Conservation (phyloP, 2,329 filamentous ascomycete genomes). For the Aspergillus sp. region DNA sequence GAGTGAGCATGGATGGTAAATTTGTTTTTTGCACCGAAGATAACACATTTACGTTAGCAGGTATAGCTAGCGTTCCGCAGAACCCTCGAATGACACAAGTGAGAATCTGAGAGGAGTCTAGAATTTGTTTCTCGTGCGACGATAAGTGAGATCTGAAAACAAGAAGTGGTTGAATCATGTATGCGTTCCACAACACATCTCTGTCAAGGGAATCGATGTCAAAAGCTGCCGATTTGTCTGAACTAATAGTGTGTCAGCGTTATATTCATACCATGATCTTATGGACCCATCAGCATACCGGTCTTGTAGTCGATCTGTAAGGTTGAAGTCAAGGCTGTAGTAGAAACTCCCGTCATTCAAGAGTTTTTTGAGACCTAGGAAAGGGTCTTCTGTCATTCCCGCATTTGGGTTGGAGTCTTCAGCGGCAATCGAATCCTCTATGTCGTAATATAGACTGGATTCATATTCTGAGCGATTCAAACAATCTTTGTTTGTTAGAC, state of each 20-base stretch:
- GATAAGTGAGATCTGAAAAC: slow-evolving; percentile 82
- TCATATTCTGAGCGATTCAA: slow-evolving; percentile 86
- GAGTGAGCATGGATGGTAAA: slow-evolving; percentile 77
- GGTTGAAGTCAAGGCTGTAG: slow-evolving; percentile 96
- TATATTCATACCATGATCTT: slow-evolving; percentile 6
- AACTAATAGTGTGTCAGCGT: slow-evolving; percentile 48
- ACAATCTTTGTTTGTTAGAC: slow-evolving; percentile 61
- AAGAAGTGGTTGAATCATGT: slow-evolving; percentile 92
- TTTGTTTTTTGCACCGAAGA: slow-evolving; percentile 65
- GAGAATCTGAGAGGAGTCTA: slow-evolving; percentile 85
- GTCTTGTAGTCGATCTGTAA: slow-evolving; percentile 90
- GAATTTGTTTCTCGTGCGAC: slow-evolving; percentile 68
- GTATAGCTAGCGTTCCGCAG: slow-evolving; percentile 81
- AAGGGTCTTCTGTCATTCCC: slow-evolving; percentile 77
- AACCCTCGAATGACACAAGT: slow-evolving; percentile 95
- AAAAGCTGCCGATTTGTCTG: slow-evolving; percentile 73
- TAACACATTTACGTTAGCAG: slow-evolving; percentile 71
- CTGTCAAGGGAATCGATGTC: slow-evolving; percentile 92
- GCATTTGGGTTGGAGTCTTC: slow-evolving; percentile 55
- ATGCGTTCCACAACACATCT: slow-evolving; percentile 95
- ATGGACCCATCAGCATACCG: slow-evolving; percentile 52
- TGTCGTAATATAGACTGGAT: slow-evolving; percentile 62
- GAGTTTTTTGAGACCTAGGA: slow-evolving; percentile 85
- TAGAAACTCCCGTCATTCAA: slow-evolving; percentile 94
- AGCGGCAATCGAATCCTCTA: slow-evolving; percentile 53